A percentile compares a stretch with the other conserved stretches of the same genome.
phyloP scores from a whole-genome alignment of 2,329 filamentous ascomycete species.

The Fusarium austroafricanum region DNA sequence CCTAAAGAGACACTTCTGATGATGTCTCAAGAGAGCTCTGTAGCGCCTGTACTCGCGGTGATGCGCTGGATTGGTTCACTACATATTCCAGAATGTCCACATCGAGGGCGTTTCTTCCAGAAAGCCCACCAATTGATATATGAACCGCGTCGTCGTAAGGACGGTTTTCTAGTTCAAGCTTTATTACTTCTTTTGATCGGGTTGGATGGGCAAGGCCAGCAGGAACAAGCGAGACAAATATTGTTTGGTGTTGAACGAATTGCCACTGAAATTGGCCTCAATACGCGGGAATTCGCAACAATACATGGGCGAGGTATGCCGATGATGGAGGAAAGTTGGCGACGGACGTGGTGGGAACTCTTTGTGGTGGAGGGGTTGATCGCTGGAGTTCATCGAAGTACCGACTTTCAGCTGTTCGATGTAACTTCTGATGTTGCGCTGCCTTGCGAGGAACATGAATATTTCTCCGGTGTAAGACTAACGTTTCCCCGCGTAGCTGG shows the following conservation, averaged over 20 bases:
- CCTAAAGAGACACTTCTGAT: constrained; percentile 64
- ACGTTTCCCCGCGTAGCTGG: background rate
- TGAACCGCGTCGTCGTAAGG: constrained; percentile 58
- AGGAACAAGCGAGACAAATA: constrained; percentile 74
- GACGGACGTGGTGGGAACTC: constrained; percentile 90
- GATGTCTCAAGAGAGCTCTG: constrained; percentile 59
- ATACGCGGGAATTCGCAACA: constrained; percentile 74
- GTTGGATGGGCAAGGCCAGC: constrained; percentile 80
- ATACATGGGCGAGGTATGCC: constrained; percentile 72
- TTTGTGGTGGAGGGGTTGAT: constrained; percentile 88
- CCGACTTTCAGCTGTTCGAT: constrained; percentile 76
- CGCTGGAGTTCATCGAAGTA: constrained; percentile 79
- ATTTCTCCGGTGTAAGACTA: constrained; percentile 64
- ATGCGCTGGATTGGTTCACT: constrained; percentile 69
- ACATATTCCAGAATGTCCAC: constrained; percentile 61
- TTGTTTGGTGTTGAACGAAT: constrained; percentile 76
- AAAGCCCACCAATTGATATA: constrained; percentile 67
- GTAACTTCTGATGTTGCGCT: constrained; percentile 75
- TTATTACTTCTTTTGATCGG: constrained; percentile 81
- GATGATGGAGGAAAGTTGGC: constrained; percentile 83
- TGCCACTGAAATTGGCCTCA: constrained; percentile 80
- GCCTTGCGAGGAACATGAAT: constrained; percentile 86
- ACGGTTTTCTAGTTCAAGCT: constrained; percentile 79
- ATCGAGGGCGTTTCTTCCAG: constrained; percentile 64
- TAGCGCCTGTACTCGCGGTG: constrained; percentile 64